These are phyloP conservation scores for Trichoderma virens DNA, from an alignment of 495 filamentous ascomycete genomes.

Conservation along the genomic window DNA sequence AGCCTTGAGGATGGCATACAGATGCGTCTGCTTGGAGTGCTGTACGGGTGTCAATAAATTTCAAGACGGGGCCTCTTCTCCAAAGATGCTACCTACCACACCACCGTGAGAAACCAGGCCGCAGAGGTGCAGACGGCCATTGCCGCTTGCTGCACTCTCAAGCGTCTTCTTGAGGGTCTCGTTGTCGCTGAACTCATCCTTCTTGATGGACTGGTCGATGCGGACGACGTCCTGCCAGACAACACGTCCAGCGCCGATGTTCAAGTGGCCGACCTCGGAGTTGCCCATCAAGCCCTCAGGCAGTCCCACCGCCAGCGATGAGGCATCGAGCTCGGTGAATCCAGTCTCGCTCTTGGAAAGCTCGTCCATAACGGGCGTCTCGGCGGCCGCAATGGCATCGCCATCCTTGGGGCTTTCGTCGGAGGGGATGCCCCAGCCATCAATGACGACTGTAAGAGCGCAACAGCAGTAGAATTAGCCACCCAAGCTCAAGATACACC, in stretches of 20 bases:
- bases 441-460: slow-evolving; percentile 73
- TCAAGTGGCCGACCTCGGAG: slow-evolving; percentile 95
- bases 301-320: slow-evolving; percentile 88
- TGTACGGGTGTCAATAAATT: slow-evolving; percentile 21
- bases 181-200: slow-evolving; percentile 69
- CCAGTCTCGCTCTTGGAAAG: slow-evolving; percentile 32
- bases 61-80: background rate
- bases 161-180: slow-evolving; percentile 71
- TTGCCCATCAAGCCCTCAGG: slow-evolving; percentile 98
- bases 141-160: slow-evolving; percentile 74
- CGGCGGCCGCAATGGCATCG: slow-evolving; percentile 87
- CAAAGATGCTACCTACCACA: slow-evolving; percentile 50
- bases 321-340: slow-evolving; percentile 77
- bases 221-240: slow-evolving; percentile 99
- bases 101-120: slow-evolving; percentile 91
- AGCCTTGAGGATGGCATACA: slow-evolving; percentile 76
- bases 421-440: slow-evolving; percentile 90
- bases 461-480: slow-evolving; percentile 45
- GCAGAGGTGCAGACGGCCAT: slow-evolving; percentile 83
- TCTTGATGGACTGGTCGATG: slow-evolving; percentile 93
- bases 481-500: slow-evolving; percentile 43
- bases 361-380: slow-evolving; percentile 63
- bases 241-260: slow-evolving; percentile 95
- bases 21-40: slow-evolving; percentile 90
- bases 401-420: slow-evolving; percentile 71